Evolutionary conservation across 495 filamentous ascomycete species (phyloP).

Genomic region (Elasticomyces elasticus): DNA sequence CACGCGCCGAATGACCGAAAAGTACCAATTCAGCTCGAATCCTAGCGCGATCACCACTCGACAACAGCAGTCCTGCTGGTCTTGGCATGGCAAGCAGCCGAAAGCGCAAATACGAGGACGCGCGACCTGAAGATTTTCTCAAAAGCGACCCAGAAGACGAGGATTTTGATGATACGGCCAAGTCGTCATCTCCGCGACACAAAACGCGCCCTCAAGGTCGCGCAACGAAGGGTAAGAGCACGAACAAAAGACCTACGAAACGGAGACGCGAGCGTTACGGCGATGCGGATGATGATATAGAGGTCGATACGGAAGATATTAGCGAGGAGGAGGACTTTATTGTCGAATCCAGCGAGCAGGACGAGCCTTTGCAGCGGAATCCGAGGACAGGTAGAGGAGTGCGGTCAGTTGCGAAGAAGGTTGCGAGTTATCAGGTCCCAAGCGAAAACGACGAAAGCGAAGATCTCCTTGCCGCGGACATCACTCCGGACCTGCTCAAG

Average conservation of each 20-base stretch:
- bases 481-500: constrained; percentile 14
- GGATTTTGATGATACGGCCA: background rate
- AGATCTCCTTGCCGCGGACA: constrained; percentile 35
- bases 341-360: constrained; percentile 47
- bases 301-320: constrained; percentile 45
- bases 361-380: constrained; percentile 52
- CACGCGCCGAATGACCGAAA: too few species aligned
- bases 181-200: background rate
- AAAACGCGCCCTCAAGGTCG: constrained; percentile 20
- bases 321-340: constrained; percentile 37
- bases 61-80: too few species aligned
- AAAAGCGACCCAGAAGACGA: constrained; percentile 1
- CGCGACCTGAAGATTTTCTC: background rate
- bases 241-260: constrained; percentile 35
- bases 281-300: constrained; percentile 58
- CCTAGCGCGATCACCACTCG: too few species aligned
- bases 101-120: background rate
- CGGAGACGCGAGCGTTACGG: constrained; percentile 39
- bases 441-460: constrained; percentile 36
- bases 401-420: constrained; percentile 50
- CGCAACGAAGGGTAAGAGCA: constrained; percentile 3
- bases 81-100: background rate
- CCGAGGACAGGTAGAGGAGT: constrained; percentile 60
- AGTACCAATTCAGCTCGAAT: too few species aligned
- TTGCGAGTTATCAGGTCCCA: constrained; percentile 31